These are phyloP conservation scores for Fusarium falciforme DNA, from an alignment of 2,329 filamentous ascomycete species.

Conservation along the genomic window DNA sequence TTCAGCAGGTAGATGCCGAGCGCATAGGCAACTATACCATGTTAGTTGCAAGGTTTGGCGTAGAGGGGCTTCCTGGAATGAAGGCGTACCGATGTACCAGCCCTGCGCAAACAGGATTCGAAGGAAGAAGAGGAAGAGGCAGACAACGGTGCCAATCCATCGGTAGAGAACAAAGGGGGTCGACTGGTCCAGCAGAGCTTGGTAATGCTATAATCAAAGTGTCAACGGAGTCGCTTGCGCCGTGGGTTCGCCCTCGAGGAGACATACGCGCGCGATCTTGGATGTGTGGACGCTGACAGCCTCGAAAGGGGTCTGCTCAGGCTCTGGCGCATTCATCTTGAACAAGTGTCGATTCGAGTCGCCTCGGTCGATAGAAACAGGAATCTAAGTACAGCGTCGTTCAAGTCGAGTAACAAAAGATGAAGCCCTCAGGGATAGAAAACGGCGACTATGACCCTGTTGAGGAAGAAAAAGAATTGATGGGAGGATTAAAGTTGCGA, in stretches of 20 bases:
- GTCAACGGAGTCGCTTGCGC: conserved; percentile 12
- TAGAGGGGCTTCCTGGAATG: not conserved
- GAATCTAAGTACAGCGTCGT: not conserved
- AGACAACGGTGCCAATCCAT: conserved; percentile 85
- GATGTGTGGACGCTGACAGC: conserved; percentile 89
- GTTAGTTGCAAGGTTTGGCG: conserved; percentile 14
- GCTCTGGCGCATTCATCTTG: conserved; percentile 86
- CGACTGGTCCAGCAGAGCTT: conserved; percentile 92
- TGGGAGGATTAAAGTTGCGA: conserved; percentile 13
- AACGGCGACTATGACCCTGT: conserved; percentile 10
- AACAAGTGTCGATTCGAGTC: conserved; percentile 16
- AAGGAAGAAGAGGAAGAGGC: conserved; percentile 84
- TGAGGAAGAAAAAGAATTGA: conserved; percentile 6
- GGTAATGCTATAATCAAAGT: conserved; percentile 76
- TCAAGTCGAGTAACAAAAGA: not conserved
- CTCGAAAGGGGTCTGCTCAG: conserved; percentile 91
- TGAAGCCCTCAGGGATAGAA: not conserved
- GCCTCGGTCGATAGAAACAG: conserved; percentile 13
- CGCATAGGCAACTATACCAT: conserved; percentile 86
- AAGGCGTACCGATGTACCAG: conserved; percentile 90
- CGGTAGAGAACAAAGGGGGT: conserved; percentile 91
- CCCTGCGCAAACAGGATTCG: conserved; percentile 93
- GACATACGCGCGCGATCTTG: conserved; percentile 75
- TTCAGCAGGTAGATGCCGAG: conserved; percentile 99
- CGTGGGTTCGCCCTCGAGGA: not conserved